These are phyloP conservation scores for Talaromyces ruber DNA, from an alignment of 495 filamentous ascomycete species.

Conservation along the genomic window DNA sequence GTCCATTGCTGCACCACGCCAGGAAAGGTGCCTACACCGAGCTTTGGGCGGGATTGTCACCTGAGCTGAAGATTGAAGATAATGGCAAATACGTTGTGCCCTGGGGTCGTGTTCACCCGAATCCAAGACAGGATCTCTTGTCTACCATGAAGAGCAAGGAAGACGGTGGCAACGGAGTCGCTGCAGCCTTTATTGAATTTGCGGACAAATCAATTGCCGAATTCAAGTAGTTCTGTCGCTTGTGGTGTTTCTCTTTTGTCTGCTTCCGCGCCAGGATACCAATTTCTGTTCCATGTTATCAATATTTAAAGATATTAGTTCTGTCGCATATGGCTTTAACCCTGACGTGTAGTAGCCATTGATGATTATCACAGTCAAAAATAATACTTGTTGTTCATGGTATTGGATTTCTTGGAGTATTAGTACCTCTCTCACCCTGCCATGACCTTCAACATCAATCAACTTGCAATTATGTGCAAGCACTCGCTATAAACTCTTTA, in stretches of 20 bases:
- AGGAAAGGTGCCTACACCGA: constrained; percentile 29
- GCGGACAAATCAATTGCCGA: constrained; percentile 16
- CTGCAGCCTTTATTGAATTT: constrained; percentile 21
- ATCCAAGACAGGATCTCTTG: constrained; percentile 20
- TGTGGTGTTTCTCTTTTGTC: neutral
- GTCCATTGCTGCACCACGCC: constrained; percentile 19
- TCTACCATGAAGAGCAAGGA: constrained; percentile 14
- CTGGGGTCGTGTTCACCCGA: constrained; percentile 28
- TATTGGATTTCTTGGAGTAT: too few species aligned
- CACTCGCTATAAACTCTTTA: neutral
- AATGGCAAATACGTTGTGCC: constrained; percentile 30
- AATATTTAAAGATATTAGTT: neutral
- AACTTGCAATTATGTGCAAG: neutral
- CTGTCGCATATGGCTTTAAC: neutral
- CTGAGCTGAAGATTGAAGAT: constrained; percentile 19
- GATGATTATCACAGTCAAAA: neutral
- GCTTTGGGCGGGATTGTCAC: constrained; percentile 31
- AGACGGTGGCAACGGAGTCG: constrained; percentile 13
- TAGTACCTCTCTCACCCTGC: neutral
- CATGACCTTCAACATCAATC: neutral
- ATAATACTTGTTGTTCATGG: neutral
- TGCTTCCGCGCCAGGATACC: neutral
- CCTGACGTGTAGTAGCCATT: neutral
- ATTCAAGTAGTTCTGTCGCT: neutral
- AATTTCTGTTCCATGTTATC: neutral